Percentiles rank a stretch among this genome's conserved stretches.
These are phyloP conservation scores for Rutstroemia sp. DNA, from an alignment of 2,329 filamentous ascomycete genomes.

Conservation along the genomic window DNA sequence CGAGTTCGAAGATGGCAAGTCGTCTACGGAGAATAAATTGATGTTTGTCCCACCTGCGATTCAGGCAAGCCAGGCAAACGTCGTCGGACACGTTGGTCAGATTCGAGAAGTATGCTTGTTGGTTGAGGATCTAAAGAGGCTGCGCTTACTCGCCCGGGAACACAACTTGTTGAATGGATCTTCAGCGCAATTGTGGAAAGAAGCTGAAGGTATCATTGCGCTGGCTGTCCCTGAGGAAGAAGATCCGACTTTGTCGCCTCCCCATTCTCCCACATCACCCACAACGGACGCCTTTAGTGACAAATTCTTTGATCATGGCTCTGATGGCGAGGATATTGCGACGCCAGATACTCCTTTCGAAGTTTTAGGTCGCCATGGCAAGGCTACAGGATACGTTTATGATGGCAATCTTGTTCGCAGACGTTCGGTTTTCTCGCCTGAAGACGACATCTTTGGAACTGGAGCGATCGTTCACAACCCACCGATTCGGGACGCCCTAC, in stretches of 20 bases:
- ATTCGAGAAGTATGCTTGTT: conserved; percentile 73
- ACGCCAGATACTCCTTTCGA: conserved; percentile 44
- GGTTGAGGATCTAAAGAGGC: conserved; percentile 75
- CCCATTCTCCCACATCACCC: conserved; percentile 25
- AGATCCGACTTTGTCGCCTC: conserved; percentile 30
- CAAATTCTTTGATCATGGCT: conserved; percentile 34
- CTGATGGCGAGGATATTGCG: conserved; percentile 36
- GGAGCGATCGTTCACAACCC: conserved; percentile 16
- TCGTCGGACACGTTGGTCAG: conserved; percentile 77
- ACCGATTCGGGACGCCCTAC: conserved; percentile 32
- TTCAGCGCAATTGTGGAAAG: conserved; percentile 60
- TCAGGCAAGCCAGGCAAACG: conserved; percentile 72
- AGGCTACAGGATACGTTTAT: conserved; percentile 32
- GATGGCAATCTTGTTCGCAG: conserved; percentile 46
- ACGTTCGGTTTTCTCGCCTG: conserved; percentile 56
- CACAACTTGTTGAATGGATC: conserved; percentile 57
- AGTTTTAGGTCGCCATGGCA: conserved; percentile 19
- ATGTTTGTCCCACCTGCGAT: conserved; percentile 77
- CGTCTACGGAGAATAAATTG: conserved; percentile 32
- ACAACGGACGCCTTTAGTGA: conserved; percentile 41
- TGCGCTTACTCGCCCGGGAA: conserved; percentile 62
- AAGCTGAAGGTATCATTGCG: conserved; percentile 81
- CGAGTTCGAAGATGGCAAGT: conserved; percentile 35
- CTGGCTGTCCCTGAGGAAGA: conserved; percentile 67
- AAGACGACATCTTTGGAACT: conserved; percentile 57